Base-by-base conservation (phyloP, 768 basidiomycete species). In the Tulasnella sp. region DNA sequence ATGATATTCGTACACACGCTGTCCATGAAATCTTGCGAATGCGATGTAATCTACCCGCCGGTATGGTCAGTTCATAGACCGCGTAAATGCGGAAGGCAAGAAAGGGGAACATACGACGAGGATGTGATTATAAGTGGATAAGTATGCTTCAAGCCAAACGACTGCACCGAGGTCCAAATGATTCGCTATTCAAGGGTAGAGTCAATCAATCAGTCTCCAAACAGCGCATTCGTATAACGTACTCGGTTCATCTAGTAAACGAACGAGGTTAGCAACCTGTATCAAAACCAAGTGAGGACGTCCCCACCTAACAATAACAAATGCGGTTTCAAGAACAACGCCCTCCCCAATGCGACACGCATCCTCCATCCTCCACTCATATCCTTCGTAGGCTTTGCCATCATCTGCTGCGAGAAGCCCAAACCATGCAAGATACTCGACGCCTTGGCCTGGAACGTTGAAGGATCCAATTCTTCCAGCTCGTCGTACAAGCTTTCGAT, bases 11-110 rank as follows among this genome's bases (percentile, higher is more conserved):
- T 98, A 73, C 94, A 98, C 45, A 97, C 82, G 34, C 78, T 82
- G 70, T 98, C 94, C 89, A 98, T 90, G 77, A 98, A 98, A 75
- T 98, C 94, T 68, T 91, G 88, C n/a, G 94, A 98, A 74, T 99
- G 94, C 48, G 86, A 91, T 6, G 92, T 94, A 74, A 92, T 86
- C 51, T 53, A 21, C 34, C 23, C 6, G n/a, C 25, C 15, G 7
- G 11, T 9, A 40, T 0, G 6, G 9, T 50, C 7, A 39, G 45
- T 21, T 12, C 27, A 34, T 21, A 23, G 14, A n/a, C n/a, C n/a
- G n/a, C n/a, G n/a, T 25, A 2, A 35, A 56, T 43, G 17, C 43
- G 37, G 42, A 35, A 39, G 17, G 15, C 8, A 39, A 36, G 11
- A 25, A 21, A 11, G 23, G 14, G 14, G 8, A 8, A 66, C 65